These are phyloP conservation scores for Pseudozyma pruni DNA, from an alignment of 1,284 basidiomycete genomes.

Conservation along the genomic window DNA sequence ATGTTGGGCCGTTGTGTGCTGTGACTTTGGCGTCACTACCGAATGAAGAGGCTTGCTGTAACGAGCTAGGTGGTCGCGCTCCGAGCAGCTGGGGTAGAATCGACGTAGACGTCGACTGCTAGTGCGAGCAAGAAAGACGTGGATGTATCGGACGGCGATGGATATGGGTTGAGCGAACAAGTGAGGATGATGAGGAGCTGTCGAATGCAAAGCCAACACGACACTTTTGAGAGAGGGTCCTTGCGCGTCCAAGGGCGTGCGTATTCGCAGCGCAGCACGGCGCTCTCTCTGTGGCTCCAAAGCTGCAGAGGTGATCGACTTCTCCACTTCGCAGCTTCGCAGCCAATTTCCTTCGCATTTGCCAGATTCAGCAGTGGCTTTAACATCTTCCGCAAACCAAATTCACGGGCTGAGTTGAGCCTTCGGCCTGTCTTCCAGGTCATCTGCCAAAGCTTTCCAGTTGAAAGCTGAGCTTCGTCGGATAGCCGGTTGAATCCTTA, in stretches of 20 bases:
- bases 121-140: not conserved
- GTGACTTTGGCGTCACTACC: slow-evolving; percentile 28
- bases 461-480: not conserved
- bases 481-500: not conserved
- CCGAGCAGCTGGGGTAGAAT: not conserved
- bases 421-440: not conserved
- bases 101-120: not conserved
- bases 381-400: not conserved
- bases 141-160: no score
- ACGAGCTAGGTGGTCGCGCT: not conserved
- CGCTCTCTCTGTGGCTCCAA: slow-evolving; percentile 1
- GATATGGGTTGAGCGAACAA: no score
- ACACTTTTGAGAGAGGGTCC: slow-evolving; percentile 31
- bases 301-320: slow-evolving; percentile 36
- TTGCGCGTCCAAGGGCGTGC: slow-evolving; percentile 43
- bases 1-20: slow-evolving; percentile 35
- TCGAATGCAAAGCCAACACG: slow-evolving; percentile 6
- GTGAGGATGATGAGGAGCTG: slow-evolving; percentile 10
- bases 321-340: slow-evolving; percentile 11
- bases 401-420: not conserved
- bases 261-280: slow-evolving; percentile 19
- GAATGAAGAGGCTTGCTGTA: not conserved
- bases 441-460: not conserved
- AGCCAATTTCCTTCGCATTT: slow-evolving; percentile 3
- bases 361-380: not conserved